Evolutionary conservation across 148 eudicot genomes (phyloP), one percentile per base, ranked within the genome.

Genomic region (Nepenthes mirabilis): DNA sequence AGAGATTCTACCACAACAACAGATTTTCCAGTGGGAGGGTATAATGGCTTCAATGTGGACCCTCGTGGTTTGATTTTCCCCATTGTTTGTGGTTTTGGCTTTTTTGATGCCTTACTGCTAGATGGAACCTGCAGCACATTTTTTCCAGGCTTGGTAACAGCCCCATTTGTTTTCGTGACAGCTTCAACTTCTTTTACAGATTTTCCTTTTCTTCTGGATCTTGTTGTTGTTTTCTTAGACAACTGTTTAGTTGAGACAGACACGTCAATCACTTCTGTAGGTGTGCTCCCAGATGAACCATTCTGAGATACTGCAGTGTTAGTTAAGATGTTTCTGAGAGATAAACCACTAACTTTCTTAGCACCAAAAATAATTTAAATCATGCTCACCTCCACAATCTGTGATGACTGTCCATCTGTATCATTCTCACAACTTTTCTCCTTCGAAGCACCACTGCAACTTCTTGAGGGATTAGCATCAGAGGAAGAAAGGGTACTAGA

Each of bases 1-100:
- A 67, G 66, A 56, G 99, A 93, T 77, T 93, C 99, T 64, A 93
- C 99, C 69, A 93, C 87, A 59, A 93, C 67, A 55, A 93, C 87
- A 63, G 99, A 88, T 74, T 82, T 93, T 13, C 81, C 81, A 37
- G 52, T 69, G 34, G 99, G 89, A 62, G 99, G 99, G 64, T 83
- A 80, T 58, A 93, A 69, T 47, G 76, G 85, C 55, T 63, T 75
- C 47, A 75, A 63, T 60, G 62, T 61, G 53, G 68, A 72, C 52
- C 60, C 73, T 58, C 11, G 63, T 43, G 77, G 76, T 68, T 77
- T 91, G 52, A 62, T 65, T 34, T 74, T 80, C 59, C 63, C 65
- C 68, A 49, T 73, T 59, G 62, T 59, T 1, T 43, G 52, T 23
- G 81, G 58, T 40, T 33, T 63, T 53, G 72, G 61, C 60, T 72